Base-by-base conservation (phyloP, 331 rosid genomes). In the Acacia concinna region DNA sequence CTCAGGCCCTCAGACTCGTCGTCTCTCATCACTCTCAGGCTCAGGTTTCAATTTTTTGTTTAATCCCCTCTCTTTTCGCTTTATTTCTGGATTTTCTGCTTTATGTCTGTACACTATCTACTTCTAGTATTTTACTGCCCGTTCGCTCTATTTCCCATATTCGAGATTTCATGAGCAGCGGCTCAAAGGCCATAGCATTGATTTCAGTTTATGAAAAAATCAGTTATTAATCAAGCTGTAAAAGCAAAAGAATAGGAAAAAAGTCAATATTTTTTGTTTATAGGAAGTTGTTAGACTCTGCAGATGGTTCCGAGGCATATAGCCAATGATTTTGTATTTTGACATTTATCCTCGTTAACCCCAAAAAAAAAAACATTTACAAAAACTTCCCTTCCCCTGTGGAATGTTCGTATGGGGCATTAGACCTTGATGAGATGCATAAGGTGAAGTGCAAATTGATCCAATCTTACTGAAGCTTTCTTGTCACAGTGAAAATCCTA, bases 121-220 rank as follows among this genome's bases (percentile, higher is more conserved):
- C 25, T 49, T 2, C 21, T 49, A 17, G 21, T 23, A 1, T 6
- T 49, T 49, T 20, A 7, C 57, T 49, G 9, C 20, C 57, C 20
- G 23, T 49, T 49, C 8, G 23, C 25, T 5, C 0, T 49, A 14
- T 46, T 4, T 46, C 6, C 12, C 15, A 44, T 20, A 46, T 46
- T 46, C n/a, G 52, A 46, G 1, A 46, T 46, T 4, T 46, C 2
- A 46, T 15, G 1, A 15, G 52, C 52, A 4, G 12, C 49, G 49
- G 2, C 4, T 43, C 17, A 9, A 9, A 43, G 14, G 49, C 13
- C 49, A 43, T 10, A 13, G 12, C 49, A 9, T 4, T 49, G 59
- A 32, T 77, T 74, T 63, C 64, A 68, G 47, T 5, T 37, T 28
- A 77, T 76, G 57, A 73, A 12, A 60, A 80, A 68, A 80, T 49